Base-by-base conservation (phyloP, 148 eudicot species). In the Camellia sinensis region DNA sequence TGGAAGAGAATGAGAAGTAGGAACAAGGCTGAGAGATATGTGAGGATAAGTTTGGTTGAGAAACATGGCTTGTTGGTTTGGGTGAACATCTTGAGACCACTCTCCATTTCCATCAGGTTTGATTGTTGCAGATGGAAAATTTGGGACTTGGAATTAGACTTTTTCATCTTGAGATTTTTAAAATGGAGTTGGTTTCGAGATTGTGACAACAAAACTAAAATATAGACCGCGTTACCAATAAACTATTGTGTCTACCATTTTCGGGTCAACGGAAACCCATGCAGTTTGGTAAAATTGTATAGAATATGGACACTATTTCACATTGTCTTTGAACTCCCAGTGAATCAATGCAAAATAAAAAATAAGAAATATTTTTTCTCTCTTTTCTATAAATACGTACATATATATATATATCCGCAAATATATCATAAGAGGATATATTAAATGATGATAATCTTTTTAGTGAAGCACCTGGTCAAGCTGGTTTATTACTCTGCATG, bases 1-100 rank as follows among this genome's bases (percentile, higher is more conserved):
- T 84, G 80, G 72, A 77, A 75, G 61, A 85, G 60, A 72, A 82
- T 29, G 68, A 85, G 52, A 74, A 79, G 2, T 57, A 78, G 44
- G 68, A 77, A 68, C 54, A 83, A 50, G 8, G 62, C 4, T 68
- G 81, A 56, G 19, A 85, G 81, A 78, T 19, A 71, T 37, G 54
- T 13, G 44, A 82, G 37, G 37, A 29, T 18, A 67, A 78, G 59
- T 48, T 67, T 84, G 66, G 60, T 37, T 3, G 54, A 74, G 59
- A 41, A 15, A 19, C 21, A 62, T 46, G 19, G 12, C 22, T 10
- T 76, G 68, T 76, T 83, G 77, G 17, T 64, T 70, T 54, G 65
- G 63, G 29, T 43, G 54, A 50, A n/a, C 29, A 29, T 59, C 46
- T 74, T 78, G 48, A 66, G 71, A 56, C 18, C 71, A 17, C 70